Conservation (phyloP, 192 early-diverging fungal genomes). For the Kickxella alabastrina region DNA sequence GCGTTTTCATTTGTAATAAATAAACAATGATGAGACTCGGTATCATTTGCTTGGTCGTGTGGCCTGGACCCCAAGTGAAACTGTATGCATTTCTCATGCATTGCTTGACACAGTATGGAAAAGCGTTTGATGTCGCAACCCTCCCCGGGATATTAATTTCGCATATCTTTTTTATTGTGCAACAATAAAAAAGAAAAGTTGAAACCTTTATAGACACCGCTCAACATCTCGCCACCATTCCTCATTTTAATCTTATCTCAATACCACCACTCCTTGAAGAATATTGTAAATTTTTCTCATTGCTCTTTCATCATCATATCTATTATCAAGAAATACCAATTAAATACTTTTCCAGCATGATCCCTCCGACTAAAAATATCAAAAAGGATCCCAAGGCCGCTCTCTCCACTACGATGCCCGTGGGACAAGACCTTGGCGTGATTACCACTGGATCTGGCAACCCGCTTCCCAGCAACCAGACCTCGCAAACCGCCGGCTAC, state of each 20-base stretch:
- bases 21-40: too few species aligned
- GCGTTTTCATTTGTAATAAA: too few species aligned
- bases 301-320: background rate
- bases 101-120: too few species aligned
- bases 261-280: background rate
- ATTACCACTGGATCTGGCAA: conserved; percentile 56
- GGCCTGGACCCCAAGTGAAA: too few species aligned
- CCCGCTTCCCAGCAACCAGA: conserved; percentile 66
- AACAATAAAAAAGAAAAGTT: too few species aligned
- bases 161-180: too few species aligned
- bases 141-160: too few species aligned
- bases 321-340: conserved; percentile 16
- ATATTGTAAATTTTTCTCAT: background rate
- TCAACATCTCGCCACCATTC: too few species aligned
- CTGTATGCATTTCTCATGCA: too few species aligned
- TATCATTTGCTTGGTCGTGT: too few species aligned
- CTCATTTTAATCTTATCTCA: background rate
- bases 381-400: conserved; percentile 8
- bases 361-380: conserved; percentile 2
- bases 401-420: background rate
- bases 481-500: conserved; percentile 57
- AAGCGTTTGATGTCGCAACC: too few species aligned
- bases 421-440: conserved; percentile 7
- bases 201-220: too few species aligned
- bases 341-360: conserved; percentile 4